Conservation (phyloP, 1,139 yeast genomes). For the Taphrina communis region DNA sequence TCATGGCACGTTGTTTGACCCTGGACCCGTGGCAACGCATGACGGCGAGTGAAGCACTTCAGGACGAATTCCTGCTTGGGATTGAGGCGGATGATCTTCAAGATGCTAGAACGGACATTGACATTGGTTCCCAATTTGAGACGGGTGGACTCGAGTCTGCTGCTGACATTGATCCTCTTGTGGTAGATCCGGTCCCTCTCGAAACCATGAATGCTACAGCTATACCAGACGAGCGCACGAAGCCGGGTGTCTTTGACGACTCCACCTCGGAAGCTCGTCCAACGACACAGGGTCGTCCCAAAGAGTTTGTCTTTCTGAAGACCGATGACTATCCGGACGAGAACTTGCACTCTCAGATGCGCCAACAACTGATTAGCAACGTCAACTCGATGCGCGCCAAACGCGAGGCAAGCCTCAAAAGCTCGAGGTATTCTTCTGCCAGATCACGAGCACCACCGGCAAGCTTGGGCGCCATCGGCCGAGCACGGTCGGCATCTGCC, state of each 20-base stretch:
- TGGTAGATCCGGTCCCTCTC: background rate
- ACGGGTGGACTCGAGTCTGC: slow-evolving; percentile 27
- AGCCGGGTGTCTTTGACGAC: slow-evolving; percentile 7
- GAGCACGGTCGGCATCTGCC: slow-evolving; percentile 16
- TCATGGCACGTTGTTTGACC: slow-evolving; percentile 62
- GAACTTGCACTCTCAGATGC: slow-evolving; percentile 20
- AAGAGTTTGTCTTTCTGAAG: slow-evolving; percentile 31
- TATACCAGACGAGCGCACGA: background rate
- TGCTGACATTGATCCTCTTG: slow-evolving; percentile 14
- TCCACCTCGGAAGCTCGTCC: slow-evolving; percentile 17
- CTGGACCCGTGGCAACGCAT: slow-evolving; percentile 64
- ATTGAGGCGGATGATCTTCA: slow-evolving; percentile 21
- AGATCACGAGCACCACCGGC: background rate
- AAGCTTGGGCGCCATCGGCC: background rate
- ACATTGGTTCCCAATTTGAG: slow-evolving; percentile 1
- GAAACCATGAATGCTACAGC: background rate
- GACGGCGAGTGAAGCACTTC: slow-evolving; percentile 63
- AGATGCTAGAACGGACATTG: background rate
- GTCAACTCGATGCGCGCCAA: slow-evolving; percentile 28
- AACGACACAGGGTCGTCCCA: slow-evolving; percentile 5
- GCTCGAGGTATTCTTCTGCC: background rate
- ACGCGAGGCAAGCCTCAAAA: slow-evolving; percentile 19
- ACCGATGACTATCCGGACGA: slow-evolving; percentile 29
- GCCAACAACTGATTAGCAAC: slow-evolving; percentile 19
- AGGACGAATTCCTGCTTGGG: slow-evolving; percentile 59